Percentiles rank a stretch among this genome's conserved stretches.
Evolutionary conservation across 2,329 filamentous ascomycete genomes (phyloP).

Genomic region (Cladophialophora bantiana): DNA sequence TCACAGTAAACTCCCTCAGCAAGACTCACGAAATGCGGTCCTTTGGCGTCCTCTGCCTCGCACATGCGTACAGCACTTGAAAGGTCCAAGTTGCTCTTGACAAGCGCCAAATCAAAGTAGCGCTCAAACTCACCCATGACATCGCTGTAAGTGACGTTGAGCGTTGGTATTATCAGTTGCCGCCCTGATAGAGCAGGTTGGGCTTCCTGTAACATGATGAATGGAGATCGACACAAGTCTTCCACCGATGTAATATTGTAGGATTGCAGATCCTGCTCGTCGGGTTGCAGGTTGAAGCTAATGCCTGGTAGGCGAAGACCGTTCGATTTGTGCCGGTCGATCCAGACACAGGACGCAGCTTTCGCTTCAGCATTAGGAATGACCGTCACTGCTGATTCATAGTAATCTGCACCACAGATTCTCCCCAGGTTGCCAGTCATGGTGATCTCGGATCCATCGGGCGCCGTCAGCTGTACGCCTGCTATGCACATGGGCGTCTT

Average conservation of each 20-base stretch:
- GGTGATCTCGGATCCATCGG: conserved; percentile 6
- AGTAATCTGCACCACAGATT: conserved; percentile 9
- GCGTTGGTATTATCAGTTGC: neutral
- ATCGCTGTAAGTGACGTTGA: neutral
- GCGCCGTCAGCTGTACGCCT: neutral
- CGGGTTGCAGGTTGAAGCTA: neutral
- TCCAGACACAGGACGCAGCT: conserved; percentile 5
- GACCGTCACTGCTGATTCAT: conserved; percentile 6
- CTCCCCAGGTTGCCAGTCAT: conserved; percentile 13
- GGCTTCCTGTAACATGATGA: neutral
- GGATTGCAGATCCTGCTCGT: neutral
- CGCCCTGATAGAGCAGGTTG: neutral
- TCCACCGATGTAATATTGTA: conserved; percentile 7
- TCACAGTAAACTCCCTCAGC: conserved; percentile 7
- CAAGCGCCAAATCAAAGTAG: neutral
- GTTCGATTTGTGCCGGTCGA: conserved; percentile 8
- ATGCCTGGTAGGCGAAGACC: conserved; percentile 10
- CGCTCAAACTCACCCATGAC: neutral
- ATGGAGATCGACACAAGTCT: conserved; percentile 3
- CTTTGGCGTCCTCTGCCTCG: neutral
- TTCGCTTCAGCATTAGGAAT: neutral
- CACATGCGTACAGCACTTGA: conserved; percentile 9
- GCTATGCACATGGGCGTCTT: conserved; percentile 6
- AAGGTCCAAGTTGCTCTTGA: conserved; percentile 6
- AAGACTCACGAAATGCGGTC: conserved; percentile 17